Evolutionary conservation across 257 asterid species (phyloP), one percentile per base, ranked within the genome.

Genomic region (Buddleja alternifolia): DNA sequence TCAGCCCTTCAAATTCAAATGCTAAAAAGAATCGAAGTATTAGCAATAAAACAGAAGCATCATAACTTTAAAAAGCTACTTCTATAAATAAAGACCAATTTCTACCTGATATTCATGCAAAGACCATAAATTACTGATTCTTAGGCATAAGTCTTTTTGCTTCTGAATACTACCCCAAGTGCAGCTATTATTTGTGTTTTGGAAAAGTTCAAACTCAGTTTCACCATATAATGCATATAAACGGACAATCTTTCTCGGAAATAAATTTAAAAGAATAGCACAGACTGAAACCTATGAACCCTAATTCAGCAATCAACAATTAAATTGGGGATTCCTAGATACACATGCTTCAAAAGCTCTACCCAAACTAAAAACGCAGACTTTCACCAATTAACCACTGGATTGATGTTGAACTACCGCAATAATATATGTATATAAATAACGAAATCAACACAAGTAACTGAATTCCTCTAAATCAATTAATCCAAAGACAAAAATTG

Each of bases 231-330:
- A 4, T 41, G n/a, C n/a, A n/a, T n/a, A 51, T 11, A 61, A 24
- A 61, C 21, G 40, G 54, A 19, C 12, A 39, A 10, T 23, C 42
- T 29, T 46, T 52, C 24, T 53, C 42, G 12, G 3, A 60, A n/a
- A n/a, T n/a, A n/a, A n/a, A n/a, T n/a, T 5, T 23, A n/a, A 32
- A 8, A n/a, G 5, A 46, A 14, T 15, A 54, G 24, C 52, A 32
- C 60, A 4, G 34, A 39, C 3, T 34, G 10, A 67, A 41, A 41
- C 48, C 46, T 8, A 41, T 50, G 39, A 66, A 40, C 67, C 68
- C 62, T 73, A 65, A 29, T 50, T 66, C 69, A 24, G 41, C 15
- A 66, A 46, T n/a, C 16, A 8, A 40, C 39, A 25, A 32, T 24
- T 55, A n/a, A 60, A 50, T 58, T 40, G 21, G 46, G 39, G 39